Evolutionary conservation across 345 rosid species (phyloP).

Genomic region (Euphorbia pulcherrima): DNA sequence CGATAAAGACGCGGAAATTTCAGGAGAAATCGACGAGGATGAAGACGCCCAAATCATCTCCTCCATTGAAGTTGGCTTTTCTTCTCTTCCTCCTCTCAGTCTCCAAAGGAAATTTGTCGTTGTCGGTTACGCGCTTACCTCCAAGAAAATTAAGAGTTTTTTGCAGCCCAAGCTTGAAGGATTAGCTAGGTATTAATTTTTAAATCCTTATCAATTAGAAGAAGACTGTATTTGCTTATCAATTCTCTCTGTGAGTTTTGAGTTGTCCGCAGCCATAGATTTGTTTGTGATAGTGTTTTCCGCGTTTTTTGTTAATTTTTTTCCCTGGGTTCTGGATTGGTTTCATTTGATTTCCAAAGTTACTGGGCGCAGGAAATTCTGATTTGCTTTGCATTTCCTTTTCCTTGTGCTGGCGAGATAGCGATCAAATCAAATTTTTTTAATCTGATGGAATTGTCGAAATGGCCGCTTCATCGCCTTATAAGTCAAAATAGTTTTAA

Average conservation of each 20-base stretch:
- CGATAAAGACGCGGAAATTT: constrained; percentile 8
- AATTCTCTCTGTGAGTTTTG: background rate
- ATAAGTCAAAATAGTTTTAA: background rate
- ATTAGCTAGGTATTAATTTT: constrained; percentile 53
- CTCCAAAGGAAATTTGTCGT: constrained; percentile 37
- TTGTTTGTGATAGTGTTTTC: background rate
- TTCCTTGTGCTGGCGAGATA: constrained; percentile 5
- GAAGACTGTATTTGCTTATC: background rate
- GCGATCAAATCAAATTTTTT: background rate
- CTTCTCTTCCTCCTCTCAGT: constrained; percentile 1
- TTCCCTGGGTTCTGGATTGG: background rate
- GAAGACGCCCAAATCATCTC: constrained; percentile 18
- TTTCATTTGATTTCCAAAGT: background rate
- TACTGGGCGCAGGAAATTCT: constrained; percentile 8
- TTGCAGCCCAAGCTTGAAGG: constrained; percentile 70
- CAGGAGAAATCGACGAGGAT: constrained; percentile 4
- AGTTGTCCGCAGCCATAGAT: background rate
- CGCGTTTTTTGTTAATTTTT: constrained; percentile 17
- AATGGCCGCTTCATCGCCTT: background rate
- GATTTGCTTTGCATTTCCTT: constrained; percentile 6
- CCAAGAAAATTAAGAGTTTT: constrained; percentile 75
- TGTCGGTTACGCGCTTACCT: constrained; percentile 81
- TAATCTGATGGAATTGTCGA: constrained; percentile 3
- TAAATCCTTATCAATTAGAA: background rate
- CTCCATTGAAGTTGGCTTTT: constrained; percentile 19